A percentile compares a stretch with the other conserved stretches of the same genome.
These are phyloP conservation scores for Golubevia sp. DNA, from an alignment of 1,284 basidiomycete species.

Conservation along the genomic window DNA sequence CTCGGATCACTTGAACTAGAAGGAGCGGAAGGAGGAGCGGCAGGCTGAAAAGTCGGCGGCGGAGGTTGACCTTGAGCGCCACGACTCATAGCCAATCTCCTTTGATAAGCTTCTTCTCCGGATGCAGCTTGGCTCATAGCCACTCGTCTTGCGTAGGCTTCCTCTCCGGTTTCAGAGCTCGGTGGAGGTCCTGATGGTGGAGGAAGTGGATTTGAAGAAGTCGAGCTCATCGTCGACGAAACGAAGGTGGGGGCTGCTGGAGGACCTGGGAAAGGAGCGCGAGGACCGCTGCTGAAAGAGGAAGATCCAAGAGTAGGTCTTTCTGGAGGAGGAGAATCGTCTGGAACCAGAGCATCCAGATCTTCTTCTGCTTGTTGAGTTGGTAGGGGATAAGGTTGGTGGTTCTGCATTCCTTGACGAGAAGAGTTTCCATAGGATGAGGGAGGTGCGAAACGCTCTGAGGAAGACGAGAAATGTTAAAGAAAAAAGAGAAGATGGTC, in stretches of 20 bases:
- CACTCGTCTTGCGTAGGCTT: slow-evolving; percentile 18
- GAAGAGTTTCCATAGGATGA: slow-evolving; percentile 2
- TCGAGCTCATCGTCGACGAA: neutral
- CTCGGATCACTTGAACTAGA: neutral
- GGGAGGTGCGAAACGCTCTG: slow-evolving; percentile 15
- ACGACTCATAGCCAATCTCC: slow-evolving; percentile 19
- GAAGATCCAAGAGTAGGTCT: neutral
- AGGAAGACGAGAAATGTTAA: neutral
- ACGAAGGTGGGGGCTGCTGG: neutral
- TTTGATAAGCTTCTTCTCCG: slow-evolving; percentile 23
- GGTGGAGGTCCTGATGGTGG: neutral
- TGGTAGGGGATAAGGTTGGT: neutral
- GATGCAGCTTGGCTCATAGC: slow-evolving; percentile 12
- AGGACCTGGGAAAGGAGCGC: neutral
- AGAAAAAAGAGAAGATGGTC: neutral
- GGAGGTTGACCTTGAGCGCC: slow-evolving; percentile 6
- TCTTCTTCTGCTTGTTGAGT: slow-evolving; percentile 5
- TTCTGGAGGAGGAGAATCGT: neutral
- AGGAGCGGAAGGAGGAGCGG: neutral
- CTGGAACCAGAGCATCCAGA: neutral
- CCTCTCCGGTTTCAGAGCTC: slow-evolving; percentile 17
- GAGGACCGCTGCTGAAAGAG: neutral
- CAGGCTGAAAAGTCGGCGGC: neutral
- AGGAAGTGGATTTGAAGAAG: slow-evolving; percentile 2
- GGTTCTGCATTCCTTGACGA: neutral